phyloP scores from a whole-genome alignment of 352 stramenopile species.

The Blastocystis sp. region DNA sequence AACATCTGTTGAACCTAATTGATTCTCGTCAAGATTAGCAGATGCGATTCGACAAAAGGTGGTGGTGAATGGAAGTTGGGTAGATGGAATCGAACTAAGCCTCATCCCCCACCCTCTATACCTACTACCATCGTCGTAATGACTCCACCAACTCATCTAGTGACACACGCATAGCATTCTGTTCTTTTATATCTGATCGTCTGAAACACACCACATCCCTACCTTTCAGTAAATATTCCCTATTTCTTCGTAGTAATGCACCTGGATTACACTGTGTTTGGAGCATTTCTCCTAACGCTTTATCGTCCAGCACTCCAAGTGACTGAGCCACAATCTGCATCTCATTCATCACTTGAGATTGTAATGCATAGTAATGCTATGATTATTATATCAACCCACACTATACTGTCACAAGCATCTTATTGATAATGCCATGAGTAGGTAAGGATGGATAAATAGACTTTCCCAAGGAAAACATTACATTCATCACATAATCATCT shows the following conservation, averaged over 20 bases:
- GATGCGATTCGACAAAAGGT: not conserved
- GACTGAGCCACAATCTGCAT: conserved; percentile 32
- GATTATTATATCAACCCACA: not conserved
- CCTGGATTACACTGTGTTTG: not conserved
- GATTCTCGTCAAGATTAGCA: not conserved
- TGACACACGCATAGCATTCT: conserved; percentile 14
- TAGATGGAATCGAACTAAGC: not conserved
- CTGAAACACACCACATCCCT: not conserved
- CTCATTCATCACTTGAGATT: conserved; percentile 54
- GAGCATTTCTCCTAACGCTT: conserved; percentile 11
- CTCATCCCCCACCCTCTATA: not conserved
- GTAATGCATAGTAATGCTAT: conserved; percentile 37
- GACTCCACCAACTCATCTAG: not conserved
- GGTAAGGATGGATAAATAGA: conserved; percentile 1
- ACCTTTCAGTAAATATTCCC: not conserved
- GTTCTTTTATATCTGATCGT: not conserved
- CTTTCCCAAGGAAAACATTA: conserved; percentile 4
- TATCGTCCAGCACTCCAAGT: not conserved
- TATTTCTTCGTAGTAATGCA: not conserved
- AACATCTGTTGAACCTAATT: not conserved
- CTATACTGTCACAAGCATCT: not conserved
- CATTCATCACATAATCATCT: not conserved
- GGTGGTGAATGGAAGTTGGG: conserved; percentile 4
- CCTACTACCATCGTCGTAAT: not conserved
- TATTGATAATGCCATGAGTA: conserved; percentile 9